Evolutionary conservation across 257 asterid genomes (phyloP), one percentile per base, ranked within the genome.

Genomic region (Haberlea rhodopensis): DNA sequence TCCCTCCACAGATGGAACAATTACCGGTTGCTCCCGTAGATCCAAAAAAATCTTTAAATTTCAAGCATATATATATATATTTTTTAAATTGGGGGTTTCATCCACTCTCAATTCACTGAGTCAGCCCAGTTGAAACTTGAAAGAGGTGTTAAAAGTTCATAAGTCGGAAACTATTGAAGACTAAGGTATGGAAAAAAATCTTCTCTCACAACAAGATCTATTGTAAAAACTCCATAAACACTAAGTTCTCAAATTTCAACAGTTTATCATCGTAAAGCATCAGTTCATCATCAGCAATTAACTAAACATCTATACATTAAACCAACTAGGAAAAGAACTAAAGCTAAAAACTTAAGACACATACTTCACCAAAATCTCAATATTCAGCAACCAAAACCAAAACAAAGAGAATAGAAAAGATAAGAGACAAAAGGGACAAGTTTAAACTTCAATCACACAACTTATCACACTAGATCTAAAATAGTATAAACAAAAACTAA

Each of bases 391-490:
- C 40, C 45, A 48, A 53, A 53, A 56, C 65, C 76, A 78, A 61
- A 62, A 58, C 22, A 63, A 70, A 67, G 68, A 70, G 18, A 10
- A 57, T 65, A 70, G 45, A 65, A 71, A 63, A 62, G 49, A 26
- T 26, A 58, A 61, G 15, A 31, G 3, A 3, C 61, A 31, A 70
- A 65, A 73, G 58, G 37, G 8, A 59, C 29, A 63, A 6, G 64
- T 59, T 32, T 60, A 45, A 71, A 37, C 53, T 71, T 76, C 55
- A 65, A 37, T 19, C 61, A 68, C 60, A 62, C 65, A 78, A 68
- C 60, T 67, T 63, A 66, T 55, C 62, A 51, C 46, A 32, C 32
- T 55, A 78, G 95, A 83, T 87, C 94, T 78, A 88, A 27, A 52
- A 28, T 66, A 73, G 60, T 58, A 56, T 1, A 62, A 73, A 67